These are phyloP conservation scores for Canariomyces notabilis DNA, from an alignment of 2,329 filamentous ascomycete genomes.

Conservation along the genomic window DNA sequence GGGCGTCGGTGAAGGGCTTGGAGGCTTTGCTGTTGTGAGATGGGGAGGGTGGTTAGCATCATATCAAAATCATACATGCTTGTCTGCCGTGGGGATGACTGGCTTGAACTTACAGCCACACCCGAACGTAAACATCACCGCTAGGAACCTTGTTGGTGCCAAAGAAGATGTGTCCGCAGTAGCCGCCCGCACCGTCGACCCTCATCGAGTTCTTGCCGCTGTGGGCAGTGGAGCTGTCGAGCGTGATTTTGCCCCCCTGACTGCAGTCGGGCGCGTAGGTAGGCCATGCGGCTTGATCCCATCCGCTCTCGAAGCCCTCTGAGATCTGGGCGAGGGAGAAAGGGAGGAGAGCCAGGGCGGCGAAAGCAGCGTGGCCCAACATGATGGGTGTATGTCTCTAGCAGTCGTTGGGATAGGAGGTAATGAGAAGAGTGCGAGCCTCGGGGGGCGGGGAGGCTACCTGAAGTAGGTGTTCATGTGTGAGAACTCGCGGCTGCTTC, in stretches of 20 bases:
- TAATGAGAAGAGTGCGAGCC: too few species aligned
- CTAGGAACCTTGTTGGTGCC: conserved; percentile 51
- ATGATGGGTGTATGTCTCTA: neutral
- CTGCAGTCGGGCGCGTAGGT: conserved; percentile 56
- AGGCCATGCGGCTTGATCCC: conserved; percentile 53
- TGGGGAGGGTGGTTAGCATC: conserved; percentile 20
- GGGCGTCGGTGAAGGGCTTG: conserved; percentile 52
- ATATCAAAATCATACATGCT: neutral
- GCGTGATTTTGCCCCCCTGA: conserved; percentile 52
- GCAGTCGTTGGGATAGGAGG: neutral
- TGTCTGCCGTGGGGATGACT: too few species aligned
- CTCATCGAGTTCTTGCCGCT: conserved; percentile 51
- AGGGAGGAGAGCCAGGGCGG: conserved; percentile 44
- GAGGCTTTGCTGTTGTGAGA: conserved; percentile 53
- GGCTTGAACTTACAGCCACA: conserved; percentile 45
- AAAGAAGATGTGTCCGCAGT: conserved; percentile 57
- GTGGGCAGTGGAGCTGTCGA: conserved; percentile 53
- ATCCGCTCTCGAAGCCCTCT: conserved; percentile 54
- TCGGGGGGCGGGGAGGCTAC: too few species aligned
- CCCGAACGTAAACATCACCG: conserved; percentile 53
- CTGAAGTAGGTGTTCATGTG: too few species aligned
- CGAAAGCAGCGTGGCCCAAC: conserved; percentile 12
- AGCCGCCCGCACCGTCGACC: conserved; percentile 49
- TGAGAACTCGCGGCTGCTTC: too few species aligned
- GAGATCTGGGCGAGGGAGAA: conserved; percentile 48